phyloP scores from a whole-genome alignment of 2,329 filamentous ascomycete genomes.

The Diaporthe sp. region DNA sequence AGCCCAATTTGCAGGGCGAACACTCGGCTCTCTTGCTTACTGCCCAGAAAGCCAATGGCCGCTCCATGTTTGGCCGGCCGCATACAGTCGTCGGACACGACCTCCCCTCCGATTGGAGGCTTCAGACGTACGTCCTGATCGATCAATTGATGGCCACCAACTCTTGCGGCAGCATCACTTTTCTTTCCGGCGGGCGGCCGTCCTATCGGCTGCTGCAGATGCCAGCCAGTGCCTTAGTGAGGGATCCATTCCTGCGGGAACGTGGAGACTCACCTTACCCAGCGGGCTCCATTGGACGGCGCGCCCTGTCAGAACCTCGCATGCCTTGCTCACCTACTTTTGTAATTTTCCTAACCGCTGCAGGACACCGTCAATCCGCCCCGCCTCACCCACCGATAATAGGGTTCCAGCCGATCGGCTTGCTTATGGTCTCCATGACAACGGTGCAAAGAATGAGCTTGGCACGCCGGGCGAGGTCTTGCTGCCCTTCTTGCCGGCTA shows the following conservation, averaged over 20 bases:
- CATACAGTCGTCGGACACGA: not conserved
- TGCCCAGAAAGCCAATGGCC: not conserved
- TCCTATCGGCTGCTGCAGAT: constrained; percentile 20
- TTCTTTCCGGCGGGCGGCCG: not conserved
- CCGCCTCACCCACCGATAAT: not conserved
- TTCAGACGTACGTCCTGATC: not conserved
- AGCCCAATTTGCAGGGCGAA: constrained; percentile 27
- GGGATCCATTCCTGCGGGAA: constrained; percentile 18
- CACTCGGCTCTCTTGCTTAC: not conserved
- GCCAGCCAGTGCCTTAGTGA: constrained; percentile 13
- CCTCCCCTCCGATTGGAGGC: constrained; percentile 18
- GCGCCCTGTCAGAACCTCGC: constrained; percentile 3
- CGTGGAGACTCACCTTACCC: constrained; percentile 31
- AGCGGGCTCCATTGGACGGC: constrained; percentile 21
- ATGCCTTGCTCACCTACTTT: constrained; percentile 27
- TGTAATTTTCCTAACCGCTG: constrained; percentile 15
- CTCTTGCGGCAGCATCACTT: constrained; percentile 24
- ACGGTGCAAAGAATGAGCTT: not conserved
- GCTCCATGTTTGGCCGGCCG: constrained; percentile 9
- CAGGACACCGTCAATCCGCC: constrained; percentile 15
- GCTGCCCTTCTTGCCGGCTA: not conserved
- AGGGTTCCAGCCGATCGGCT: not conserved
- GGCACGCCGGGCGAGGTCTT: not conserved
- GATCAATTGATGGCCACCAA: constrained; percentile 8
- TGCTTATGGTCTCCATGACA: constrained; percentile 19